phyloP scores from a whole-genome alignment of 2,329 filamentous ascomycete species.

The Clonostachys solani region DNA sequence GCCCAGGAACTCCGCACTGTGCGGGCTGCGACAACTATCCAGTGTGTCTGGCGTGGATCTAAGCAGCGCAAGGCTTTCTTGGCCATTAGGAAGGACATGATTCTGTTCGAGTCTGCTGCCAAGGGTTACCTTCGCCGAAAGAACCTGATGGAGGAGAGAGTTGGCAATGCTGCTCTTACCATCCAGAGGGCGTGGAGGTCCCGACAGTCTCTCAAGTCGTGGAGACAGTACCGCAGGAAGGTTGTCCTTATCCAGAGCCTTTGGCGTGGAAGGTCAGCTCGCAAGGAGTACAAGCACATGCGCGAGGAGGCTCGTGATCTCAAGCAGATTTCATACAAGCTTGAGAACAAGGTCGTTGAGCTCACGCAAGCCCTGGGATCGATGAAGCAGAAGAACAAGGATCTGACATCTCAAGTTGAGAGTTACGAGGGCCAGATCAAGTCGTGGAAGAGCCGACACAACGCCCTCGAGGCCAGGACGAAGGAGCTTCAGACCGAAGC shows the following conservation, averaged over 20 bases:
- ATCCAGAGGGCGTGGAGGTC: slow-evolving; percentile 91
- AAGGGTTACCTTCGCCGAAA: slow-evolving; percentile 91
- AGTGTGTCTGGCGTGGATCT: slow-evolving; percentile 89
- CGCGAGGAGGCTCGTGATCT: slow-evolving; percentile 96
- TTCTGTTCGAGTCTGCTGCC: slow-evolving; percentile 82
- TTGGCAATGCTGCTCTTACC: slow-evolving; percentile 84
- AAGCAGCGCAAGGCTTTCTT: slow-evolving; percentile 82
- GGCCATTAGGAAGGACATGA: slow-evolving; percentile 74
- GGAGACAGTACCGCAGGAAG: slow-evolving; percentile 87
- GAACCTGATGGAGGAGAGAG: slow-evolving; percentile 88
- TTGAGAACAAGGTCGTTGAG: slow-evolving; percentile 99
- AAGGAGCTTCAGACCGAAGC: slow-evolving; percentile 96
- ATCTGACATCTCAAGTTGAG: slow-evolving; percentile 80
- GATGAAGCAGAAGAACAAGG: slow-evolving; percentile 93
- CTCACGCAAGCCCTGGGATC: slow-evolving; percentile 89
- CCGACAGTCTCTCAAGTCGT: slow-evolving; percentile 70
- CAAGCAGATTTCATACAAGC: slow-evolving; percentile 98
- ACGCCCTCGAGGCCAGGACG: slow-evolving; percentile 79
- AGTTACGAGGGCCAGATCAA: slow-evolving; percentile 96
- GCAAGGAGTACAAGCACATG: slow-evolving; percentile 81
- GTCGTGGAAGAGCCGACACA: slow-evolving; percentile 91
- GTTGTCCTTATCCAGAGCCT: slow-evolving; percentile 86
- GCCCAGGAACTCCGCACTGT: slow-evolving; percentile 78
- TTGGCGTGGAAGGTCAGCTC: slow-evolving; percentile 81
- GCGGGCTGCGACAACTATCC: slow-evolving; percentile 89